Evolutionary conservation across 441 rosid genomes (phyloP).

Genomic region (Pelargonium fulgidum): DNA sequence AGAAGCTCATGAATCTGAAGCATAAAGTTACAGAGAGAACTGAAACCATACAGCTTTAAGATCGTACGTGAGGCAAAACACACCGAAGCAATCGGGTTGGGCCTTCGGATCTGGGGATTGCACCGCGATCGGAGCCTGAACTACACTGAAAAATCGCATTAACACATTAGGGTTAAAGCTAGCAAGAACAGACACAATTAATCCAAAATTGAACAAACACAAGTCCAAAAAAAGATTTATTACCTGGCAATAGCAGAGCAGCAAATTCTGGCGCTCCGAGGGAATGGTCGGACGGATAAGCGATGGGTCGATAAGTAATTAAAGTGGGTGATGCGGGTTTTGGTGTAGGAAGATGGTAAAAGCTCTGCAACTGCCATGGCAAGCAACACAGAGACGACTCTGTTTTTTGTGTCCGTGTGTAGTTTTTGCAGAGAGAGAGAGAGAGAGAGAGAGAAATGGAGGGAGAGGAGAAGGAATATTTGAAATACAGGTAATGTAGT

Average conservation of each 20-base stretch:
- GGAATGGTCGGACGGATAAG: conserved; percentile 26
- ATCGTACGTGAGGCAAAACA: conserved; percentile 87
- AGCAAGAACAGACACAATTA: too few relatives aligned
- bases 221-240: not conserved
- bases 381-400: conserved; percentile 15
- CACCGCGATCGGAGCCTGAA: conserved; percentile 50
- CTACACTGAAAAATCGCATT: conserved; percentile 26
- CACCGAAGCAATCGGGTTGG: conserved; percentile 70
- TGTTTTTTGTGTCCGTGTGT: not conserved
- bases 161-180: too few relatives aligned
- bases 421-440: not conserved
- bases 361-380: conserved; percentile 75
- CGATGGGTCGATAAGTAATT: conserved; percentile 42
- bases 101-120: conserved; percentile 25
- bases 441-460: not conserved
- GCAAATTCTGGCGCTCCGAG: conserved; percentile 35
- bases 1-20: not conserved
- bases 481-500: too few relatives aligned
- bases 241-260: conserved; percentile 71
- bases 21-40: conserved; percentile 1
- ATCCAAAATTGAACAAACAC: too few relatives aligned
- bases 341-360: conserved; percentile 32
- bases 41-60: conserved; percentile 54
- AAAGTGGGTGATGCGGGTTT: conserved; percentile 29
- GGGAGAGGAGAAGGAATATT: not conserved